phyloP scores from a whole-genome alignment of 2,329 filamentous ascomycete species.

The Chrysoporthe austroafricana region DNA sequence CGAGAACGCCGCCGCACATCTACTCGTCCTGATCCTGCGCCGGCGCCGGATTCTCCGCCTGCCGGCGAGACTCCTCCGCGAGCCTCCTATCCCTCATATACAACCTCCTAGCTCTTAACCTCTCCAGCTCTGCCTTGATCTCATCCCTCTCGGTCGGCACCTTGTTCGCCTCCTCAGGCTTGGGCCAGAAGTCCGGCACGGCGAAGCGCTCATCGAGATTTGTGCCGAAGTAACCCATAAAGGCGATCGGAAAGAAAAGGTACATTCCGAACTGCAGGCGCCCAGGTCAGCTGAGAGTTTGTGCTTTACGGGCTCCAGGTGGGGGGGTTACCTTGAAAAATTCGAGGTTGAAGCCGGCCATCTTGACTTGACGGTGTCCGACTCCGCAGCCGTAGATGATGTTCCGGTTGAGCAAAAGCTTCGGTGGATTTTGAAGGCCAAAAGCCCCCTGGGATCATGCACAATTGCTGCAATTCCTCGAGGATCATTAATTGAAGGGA shows the following conservation, averaged over 20 bases:
- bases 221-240: conserved; percentile 99
- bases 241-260: conserved; percentile 96
- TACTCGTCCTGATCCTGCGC: conserved; percentile 32
- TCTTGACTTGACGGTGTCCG: conserved; percentile 42
- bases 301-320: conserved; percentile 27
- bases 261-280: conserved; percentile 87
- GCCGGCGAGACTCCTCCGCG: conserved; percentile 42
- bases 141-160: conserved; percentile 80
- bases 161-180: conserved; percentile 73
- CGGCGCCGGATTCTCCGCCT: conserved; percentile 24
- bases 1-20: conserved; percentile 25
- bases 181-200: conserved; percentile 93
- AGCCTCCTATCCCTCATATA: conserved; percentile 74
- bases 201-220: conserved; percentile 93
- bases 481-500: background rate
- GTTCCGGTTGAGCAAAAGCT: background rate
- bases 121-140: conserved; percentile 79
- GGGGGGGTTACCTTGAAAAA: conserved; percentile 78
- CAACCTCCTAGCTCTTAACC: conserved; percentile 67
- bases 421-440: background rate
- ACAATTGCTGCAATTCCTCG: background rate
- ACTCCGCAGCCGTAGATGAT: background rate
- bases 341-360: conserved; percentile 90
- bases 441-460: background rate
- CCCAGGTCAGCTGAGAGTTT: conserved; percentile 16